Conservation (phyloP, 2,329 filamentous ascomycete genomes). For the Uncinocarpus reesii region DNA sequence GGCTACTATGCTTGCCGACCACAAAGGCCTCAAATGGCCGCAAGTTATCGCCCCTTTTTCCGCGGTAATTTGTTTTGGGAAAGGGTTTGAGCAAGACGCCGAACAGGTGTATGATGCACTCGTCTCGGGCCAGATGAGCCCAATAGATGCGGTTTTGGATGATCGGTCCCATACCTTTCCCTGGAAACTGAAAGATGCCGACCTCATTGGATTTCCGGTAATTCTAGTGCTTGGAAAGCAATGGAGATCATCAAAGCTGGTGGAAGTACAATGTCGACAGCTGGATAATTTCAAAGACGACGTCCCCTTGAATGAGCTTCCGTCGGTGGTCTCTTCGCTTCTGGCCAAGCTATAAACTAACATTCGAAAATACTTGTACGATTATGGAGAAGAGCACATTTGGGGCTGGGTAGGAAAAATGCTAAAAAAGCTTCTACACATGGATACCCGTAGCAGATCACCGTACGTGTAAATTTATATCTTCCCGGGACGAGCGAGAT, state of each 20-base stretch:
- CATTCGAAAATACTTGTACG: not conserved
- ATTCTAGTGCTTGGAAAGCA: slow-evolving; percentile 65
- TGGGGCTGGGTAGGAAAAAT: not conserved
- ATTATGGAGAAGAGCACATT: not conserved
- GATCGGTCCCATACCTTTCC: slow-evolving; percentile 58
- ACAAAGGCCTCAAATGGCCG: slow-evolving; percentile 77
- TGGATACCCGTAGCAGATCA: too few species aligned
- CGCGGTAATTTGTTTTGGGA: slow-evolving; percentile 51
- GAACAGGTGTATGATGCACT: slow-evolving; percentile 56
- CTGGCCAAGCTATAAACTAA: slow-evolving; percentile 41
- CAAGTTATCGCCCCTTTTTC: slow-evolving; percentile 76
- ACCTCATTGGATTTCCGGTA: slow-evolving; percentile 78
- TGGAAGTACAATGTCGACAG: slow-evolving; percentile 70
- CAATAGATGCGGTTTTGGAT: slow-evolving; percentile 60
- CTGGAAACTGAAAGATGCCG: slow-evolving; percentile 86
- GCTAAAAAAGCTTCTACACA: too few species aligned
- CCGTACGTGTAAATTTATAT: too few species aligned
- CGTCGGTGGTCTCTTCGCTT: slow-evolving; percentile 38
- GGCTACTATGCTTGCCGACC: slow-evolving; percentile 63
- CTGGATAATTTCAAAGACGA: slow-evolving; percentile 50
- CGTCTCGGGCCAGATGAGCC: slow-evolving; percentile 18
- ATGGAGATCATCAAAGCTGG: slow-evolving; percentile 50
- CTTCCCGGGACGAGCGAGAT: too few species aligned
- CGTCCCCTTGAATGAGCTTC: slow-evolving; percentile 44
- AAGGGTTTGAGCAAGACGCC: slow-evolving; percentile 40